Conservation (phyloP, 768 basidiomycete genomes). For the Peribolospora baueri region DNA sequence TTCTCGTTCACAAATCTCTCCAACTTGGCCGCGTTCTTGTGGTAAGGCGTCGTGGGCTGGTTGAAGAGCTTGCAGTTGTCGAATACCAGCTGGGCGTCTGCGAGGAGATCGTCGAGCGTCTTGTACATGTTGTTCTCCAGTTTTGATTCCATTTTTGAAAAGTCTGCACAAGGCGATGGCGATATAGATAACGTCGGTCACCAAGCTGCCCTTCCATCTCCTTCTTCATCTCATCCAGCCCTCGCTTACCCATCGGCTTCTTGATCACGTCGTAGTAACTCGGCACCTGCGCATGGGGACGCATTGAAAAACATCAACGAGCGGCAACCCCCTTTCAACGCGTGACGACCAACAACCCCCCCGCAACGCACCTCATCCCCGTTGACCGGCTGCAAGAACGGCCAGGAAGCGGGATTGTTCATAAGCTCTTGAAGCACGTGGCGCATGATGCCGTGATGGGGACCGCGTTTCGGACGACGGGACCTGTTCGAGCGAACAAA, state of each 20-base stretch:
- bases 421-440: slow-evolving; percentile 54
- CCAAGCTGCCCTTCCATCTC: background rate
- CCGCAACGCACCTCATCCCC: slow-evolving; percentile 27
- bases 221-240: background rate
- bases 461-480: slow-evolving; percentile 26
- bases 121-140: slow-evolving; percentile 58
- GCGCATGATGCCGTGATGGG: slow-evolving; percentile 42
- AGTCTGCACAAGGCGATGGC: slow-evolving; percentile 25
- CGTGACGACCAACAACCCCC: background rate
- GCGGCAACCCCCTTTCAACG: too few relatives aligned
- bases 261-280: slow-evolving; percentile 71
- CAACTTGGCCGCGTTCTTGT: slow-evolving; percentile 55
- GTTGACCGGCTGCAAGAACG: slow-evolving; percentile 67
- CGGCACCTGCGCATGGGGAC: slow-evolving; percentile 24
- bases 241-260: slow-evolving; percentile 41
- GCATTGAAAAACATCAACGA: too few relatives aligned
- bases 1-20: slow-evolving; percentile 40
- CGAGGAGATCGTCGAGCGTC: slow-evolving; percentile 43
- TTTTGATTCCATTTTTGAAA: slow-evolving; percentile 72
- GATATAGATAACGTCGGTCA: background rate
- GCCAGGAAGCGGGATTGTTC: slow-evolving; percentile 58
- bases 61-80: slow-evolving; percentile 82
- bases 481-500: slow-evolving; percentile 10
- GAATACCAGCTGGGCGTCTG: slow-evolving; percentile 63
- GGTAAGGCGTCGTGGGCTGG: slow-evolving; percentile 10